Conservation (phyloP, 1,284 basidiomycete species). For the Trametes versicolor region DNA sequence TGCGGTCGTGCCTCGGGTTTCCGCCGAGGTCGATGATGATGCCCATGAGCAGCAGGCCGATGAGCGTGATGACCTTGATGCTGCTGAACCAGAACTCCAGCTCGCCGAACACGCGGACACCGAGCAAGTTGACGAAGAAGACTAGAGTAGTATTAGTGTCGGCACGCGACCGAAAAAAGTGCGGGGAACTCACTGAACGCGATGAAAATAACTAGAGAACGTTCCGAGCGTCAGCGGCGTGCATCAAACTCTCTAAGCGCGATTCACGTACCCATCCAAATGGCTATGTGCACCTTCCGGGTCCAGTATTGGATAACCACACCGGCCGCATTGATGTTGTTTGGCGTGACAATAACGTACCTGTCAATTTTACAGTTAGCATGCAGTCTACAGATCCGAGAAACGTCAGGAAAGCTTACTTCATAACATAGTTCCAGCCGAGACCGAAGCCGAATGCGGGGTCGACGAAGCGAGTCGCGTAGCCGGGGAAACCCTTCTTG, state of each 20-base stretch:
- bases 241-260: slow-evolving; percentile 9
- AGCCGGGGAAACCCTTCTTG: slow-evolving; percentile 55
- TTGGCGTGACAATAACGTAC: slow-evolving; percentile 47
- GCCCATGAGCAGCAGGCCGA: slow-evolving; percentile 64
- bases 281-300: slow-evolving; percentile 57
- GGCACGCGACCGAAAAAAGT: slow-evolving; percentile 3
- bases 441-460: slow-evolving; percentile 59
- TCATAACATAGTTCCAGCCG: slow-evolving; percentile 51
- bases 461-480: slow-evolving; percentile 59
- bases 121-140: slow-evolving; percentile 63
- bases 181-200: slow-evolving; percentile 53
- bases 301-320: slow-evolving; percentile 73
- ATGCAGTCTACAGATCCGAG: not conserved
- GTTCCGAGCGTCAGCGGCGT: slow-evolving; percentile 13
- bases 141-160: slow-evolving; percentile 45
- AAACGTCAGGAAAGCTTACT: slow-evolving; percentile 29
- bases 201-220: slow-evolving; percentile 61
- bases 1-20: slow-evolving; percentile 62
- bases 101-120: slow-evolving; percentile 64
- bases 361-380: slow-evolving; percentile 21
- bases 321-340: slow-evolving; percentile 61
- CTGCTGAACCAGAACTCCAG: slow-evolving; percentile 59
- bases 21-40: slow-evolving; percentile 66
- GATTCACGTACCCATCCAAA: slow-evolving; percentile 63
- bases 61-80: slow-evolving; percentile 48